Percentiles rank a stretch among this genome's conserved stretches.
Evolutionary conservation across 139 green algal genomes (phyloP).

Genomic region (Coelastrella sp.): DNA sequence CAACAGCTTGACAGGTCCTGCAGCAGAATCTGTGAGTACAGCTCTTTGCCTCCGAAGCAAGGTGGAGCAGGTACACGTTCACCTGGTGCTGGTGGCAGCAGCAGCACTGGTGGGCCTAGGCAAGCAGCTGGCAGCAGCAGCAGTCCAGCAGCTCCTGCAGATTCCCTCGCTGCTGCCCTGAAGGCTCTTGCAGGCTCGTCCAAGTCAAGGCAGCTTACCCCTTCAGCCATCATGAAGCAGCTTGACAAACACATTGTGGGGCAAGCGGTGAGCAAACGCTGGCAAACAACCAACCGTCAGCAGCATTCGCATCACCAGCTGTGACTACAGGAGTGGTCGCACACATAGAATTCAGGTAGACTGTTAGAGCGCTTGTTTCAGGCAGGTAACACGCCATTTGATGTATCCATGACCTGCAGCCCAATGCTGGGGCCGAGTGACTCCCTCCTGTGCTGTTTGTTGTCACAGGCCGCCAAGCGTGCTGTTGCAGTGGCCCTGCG

Average conservation of each 20-base stretch:
- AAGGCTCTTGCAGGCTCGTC: neutral
- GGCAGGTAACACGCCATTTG: too few species aligned
- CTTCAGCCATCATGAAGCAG: constrained; percentile 45
- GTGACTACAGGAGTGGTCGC: neutral
- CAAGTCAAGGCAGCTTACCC: constrained; percentile 18
- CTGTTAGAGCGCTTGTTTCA: neutral
- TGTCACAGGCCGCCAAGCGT: constrained; percentile 85
- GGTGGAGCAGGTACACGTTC: neutral
- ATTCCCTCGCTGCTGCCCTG: neutral
- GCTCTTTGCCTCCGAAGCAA: neutral
- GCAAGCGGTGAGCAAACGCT: constrained; percentile 55
- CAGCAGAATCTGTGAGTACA: neutral
- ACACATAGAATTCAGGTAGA: neutral
- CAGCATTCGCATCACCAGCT: too few species aligned
- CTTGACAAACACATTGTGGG: constrained; percentile 94
- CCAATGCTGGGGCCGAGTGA: neutral
- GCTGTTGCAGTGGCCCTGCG: constrained; percentile 95
- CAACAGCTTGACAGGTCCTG: neutral
- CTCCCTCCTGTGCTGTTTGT: neutral
- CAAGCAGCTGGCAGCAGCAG: constrained; percentile 9
- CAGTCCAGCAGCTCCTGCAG: neutral
- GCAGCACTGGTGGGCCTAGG: neutral
- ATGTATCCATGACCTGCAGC: too few species aligned
- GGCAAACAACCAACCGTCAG: neutral
- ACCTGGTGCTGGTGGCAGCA: neutral